Percentiles rank a stretch among this genome's conserved stretches.
These are phyloP conservation scores for Penicillium sp. DNA, from an alignment of 2,329 filamentous ascomycete genomes.

Conservation along the genomic window DNA sequence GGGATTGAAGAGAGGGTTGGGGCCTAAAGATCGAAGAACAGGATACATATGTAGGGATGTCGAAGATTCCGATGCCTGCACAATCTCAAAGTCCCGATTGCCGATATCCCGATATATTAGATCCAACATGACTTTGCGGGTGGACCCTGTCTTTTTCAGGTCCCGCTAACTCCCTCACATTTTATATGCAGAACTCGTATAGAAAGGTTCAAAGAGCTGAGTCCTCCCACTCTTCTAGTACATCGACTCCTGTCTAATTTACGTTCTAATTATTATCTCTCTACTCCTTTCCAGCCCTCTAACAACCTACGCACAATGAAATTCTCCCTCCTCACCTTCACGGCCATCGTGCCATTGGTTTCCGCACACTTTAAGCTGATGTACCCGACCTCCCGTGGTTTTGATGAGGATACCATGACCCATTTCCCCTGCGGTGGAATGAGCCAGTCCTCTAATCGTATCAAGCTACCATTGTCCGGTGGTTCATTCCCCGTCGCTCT, in stretches of 20 bases:
- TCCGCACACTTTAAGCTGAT: conserved; percentile 57
- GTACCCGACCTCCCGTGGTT: conserved; percentile 52
- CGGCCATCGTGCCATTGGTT: conserved; percentile 44
- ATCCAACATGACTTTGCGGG: neutral
- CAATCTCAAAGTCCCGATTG: neutral
- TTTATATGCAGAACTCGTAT: neutral
- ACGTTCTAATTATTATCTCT: neutral
- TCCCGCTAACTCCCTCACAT: conserved; percentile 1
- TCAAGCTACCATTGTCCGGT: conserved; percentile 47
- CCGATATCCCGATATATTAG: neutral
- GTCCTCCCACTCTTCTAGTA: neutral
- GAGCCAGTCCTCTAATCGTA: conserved; percentile 45
- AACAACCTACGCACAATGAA: conserved; percentile 24
- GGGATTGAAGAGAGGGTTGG: neutral
- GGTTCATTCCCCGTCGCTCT: conserved; percentile 50
- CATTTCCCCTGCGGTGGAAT: conserved; percentile 53
- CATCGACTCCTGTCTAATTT: neutral
- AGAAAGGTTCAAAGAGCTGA: neutral
- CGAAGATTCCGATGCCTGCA: neutral
- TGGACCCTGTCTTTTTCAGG: neutral
- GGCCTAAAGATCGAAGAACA: no score
- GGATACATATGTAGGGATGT: neutral
- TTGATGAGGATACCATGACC: conserved; percentile 45
- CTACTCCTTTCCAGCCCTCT: neutral
- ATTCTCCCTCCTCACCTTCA: conserved; percentile 34